Base-by-base conservation (phyloP, 129 eudicot genomes). In the Escallonia herrerae region DNA sequence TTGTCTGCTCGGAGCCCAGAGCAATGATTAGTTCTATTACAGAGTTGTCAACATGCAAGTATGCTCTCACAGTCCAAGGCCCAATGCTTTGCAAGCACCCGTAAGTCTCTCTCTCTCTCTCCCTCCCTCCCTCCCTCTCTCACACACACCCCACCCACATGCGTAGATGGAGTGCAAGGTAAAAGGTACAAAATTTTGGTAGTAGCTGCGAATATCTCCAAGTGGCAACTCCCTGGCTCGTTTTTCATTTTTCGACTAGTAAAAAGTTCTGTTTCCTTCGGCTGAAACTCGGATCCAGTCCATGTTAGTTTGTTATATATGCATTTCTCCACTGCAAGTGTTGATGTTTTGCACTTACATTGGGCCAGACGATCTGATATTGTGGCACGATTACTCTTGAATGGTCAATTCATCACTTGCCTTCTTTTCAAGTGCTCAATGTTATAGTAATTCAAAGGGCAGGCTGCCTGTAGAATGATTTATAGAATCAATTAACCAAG, bases 1-100 rank as follows among this genome's bases (percentile, higher is more conserved):
- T 81, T 74, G 86, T 81, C 13, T 81, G 86, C 66, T 73, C 82
- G 4, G 82, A 81, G 70, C 74, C 83, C 51, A 77, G 73, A 71
- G 80, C 80, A 7, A 77, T 81, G 86, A 81, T 81, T 37, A 81
- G 71, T 60, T 77, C 86, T 38, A 73, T 81, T 40, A 81, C 77
- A 45, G 49, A 45, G 49, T 45, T 45, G 9, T 45, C 49, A 5
- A 45, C 49, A 8, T 45, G 6, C 49, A 45, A 8, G 49, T 8
- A 45, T 45, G 49, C 49, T 5, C 49, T 45, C 0, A 45, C 49
- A 45, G 9, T 45, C 9, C 49, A 45, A 8, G 6, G 49, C 49
- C 49, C 49, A 45, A 45, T 74, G 44, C 96, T 93, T 64, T 93
- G 96, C 89, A 82, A 78, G 73, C 99, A 89, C 76, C 93, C 95